These are phyloP conservation scores for Aspergillus melleus DNA, from an alignment of 2,329 filamentous ascomycete species.

Conservation along the genomic window DNA sequence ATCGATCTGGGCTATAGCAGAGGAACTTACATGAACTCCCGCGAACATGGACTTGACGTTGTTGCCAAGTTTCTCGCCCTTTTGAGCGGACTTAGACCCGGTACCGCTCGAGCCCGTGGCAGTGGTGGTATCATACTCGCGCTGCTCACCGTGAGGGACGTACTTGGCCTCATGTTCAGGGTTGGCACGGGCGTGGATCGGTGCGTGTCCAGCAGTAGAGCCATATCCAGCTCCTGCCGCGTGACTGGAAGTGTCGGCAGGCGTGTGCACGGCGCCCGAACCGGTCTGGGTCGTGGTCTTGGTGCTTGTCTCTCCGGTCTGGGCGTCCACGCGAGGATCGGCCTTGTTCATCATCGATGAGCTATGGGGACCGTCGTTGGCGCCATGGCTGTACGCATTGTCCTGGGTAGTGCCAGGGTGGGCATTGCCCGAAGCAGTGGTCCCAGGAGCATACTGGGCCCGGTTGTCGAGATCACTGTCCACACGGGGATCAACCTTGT, in stretches of 20 bases:
- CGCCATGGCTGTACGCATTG: neutral
- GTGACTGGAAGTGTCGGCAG: neutral
- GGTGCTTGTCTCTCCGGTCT: conserved; percentile 20
- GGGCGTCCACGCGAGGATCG: conserved; percentile 29
- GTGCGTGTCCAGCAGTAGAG: neutral
- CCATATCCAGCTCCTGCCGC: neutral
- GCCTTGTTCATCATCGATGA: conserved; percentile 27
- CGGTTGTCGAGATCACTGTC: conserved; percentile 25
- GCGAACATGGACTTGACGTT: conserved; percentile 31
- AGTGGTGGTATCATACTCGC: neutral
- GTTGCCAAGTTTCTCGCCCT: conserved; percentile 22
- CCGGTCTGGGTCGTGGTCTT: conserved; percentile 19
- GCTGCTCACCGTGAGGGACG: neutral
- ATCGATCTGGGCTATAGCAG: neutral
- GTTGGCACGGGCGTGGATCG: neutral
- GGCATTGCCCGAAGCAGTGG: conserved; percentile 13
- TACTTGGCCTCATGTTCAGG: neutral
- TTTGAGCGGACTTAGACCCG: conserved; percentile 10
- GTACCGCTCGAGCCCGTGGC: neutral
- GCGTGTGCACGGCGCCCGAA: neutral
- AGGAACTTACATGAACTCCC: conserved; percentile 36
- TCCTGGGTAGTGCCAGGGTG: conserved; percentile 11
- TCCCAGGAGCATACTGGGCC: conserved; percentile 20
- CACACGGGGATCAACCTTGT: conserved; percentile 41
- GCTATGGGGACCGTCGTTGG: conserved; percentile 20